Evolutionary conservation across 768 basidiomycete species (phyloP).

Genomic region (Collybia nuda): DNA sequence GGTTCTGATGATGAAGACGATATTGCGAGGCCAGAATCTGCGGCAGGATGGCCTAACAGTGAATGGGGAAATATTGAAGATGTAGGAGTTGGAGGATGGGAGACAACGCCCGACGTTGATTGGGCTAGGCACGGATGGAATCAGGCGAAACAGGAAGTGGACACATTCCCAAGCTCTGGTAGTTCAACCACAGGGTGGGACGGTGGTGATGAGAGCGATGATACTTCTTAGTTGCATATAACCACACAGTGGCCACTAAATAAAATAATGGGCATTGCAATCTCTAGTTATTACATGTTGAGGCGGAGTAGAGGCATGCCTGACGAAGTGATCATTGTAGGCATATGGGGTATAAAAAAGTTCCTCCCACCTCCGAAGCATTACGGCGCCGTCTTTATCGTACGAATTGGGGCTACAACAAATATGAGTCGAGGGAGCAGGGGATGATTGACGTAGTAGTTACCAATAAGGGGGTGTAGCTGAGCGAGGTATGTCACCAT

Average conservation of each 20-base stretch:
- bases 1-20: slow-evolving; percentile 35
- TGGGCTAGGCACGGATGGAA: slow-evolving; percentile 4
- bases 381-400: slow-evolving; percentile 6
- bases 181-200: slow-evolving; percentile 44
- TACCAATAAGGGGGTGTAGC: slow-evolving; percentile 86
- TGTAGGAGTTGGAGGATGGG: neutral
- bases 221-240: slow-evolving; percentile 24
- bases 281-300: slow-evolving; percentile 8
- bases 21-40: slow-evolving; percentile 14
- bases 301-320: too few relatives aligned
- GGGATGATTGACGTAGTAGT: neutral
- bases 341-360: slow-evolving; percentile 35
- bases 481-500: slow-evolving; percentile 96
- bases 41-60: slow-evolving; percentile 12
- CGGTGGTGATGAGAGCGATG: slow-evolving; percentile 39
- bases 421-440: neutral
- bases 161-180: slow-evolving; percentile 22
- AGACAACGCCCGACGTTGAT: too few relatives aligned
- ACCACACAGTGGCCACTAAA: neutral
- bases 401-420: slow-evolving; percentile 14
- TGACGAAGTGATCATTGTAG: too few relatives aligned
- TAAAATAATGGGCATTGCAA: neutral
- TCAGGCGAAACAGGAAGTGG: slow-evolving; percentile 2
- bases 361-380: slow-evolving; percentile 2
- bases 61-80: slow-evolving; percentile 2